A percentile compares a stretch with the other conserved stretches of the same genome.
These are phyloP conservation scores for Chrysoporthe cubensis DNA, from an alignment of 2,329 filamentous ascomycete species.

Conservation along the genomic window DNA sequence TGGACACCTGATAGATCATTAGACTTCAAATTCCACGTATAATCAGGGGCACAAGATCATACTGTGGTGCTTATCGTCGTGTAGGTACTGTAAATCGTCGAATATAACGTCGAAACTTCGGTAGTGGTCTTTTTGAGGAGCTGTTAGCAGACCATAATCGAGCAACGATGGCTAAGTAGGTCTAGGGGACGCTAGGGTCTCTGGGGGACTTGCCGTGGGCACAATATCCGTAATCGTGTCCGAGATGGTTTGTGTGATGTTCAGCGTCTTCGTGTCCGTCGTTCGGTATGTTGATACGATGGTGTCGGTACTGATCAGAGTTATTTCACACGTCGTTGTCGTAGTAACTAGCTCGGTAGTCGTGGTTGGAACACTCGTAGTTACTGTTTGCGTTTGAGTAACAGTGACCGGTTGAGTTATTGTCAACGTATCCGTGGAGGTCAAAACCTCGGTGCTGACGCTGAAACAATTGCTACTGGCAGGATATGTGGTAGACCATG, in stretches of 20 bases:
- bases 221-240: background rate
- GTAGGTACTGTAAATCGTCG: slow-evolving; percentile 2
- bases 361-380: slow-evolving; percentile 5
- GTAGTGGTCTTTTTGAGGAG: background rate
- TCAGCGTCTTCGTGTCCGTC: background rate
- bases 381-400: background rate
- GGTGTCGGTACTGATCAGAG: background rate
- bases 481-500: background rate
- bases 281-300: background rate
- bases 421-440: slow-evolving; percentile 3
- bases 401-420: background rate
- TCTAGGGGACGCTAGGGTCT: background rate
- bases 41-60: background rate
- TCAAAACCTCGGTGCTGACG: slow-evolving; percentile 3
- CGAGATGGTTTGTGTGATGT: background rate
- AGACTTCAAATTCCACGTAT: background rate
- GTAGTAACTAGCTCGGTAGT: background rate
- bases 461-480: slow-evolving; percentile 2
- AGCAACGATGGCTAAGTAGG: background rate
- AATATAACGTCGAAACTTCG: background rate
- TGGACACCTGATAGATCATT: slow-evolving; percentile 2
- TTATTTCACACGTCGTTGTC: background rate
- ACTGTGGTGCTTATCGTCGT: slow-evolving; percentile 4
- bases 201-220: slow-evolving; percentile 1
- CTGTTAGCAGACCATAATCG: background rate